Evolutionary conservation across 306 rosid genomes (phyloP).

Genomic region (Arachis hypogaea): DNA sequence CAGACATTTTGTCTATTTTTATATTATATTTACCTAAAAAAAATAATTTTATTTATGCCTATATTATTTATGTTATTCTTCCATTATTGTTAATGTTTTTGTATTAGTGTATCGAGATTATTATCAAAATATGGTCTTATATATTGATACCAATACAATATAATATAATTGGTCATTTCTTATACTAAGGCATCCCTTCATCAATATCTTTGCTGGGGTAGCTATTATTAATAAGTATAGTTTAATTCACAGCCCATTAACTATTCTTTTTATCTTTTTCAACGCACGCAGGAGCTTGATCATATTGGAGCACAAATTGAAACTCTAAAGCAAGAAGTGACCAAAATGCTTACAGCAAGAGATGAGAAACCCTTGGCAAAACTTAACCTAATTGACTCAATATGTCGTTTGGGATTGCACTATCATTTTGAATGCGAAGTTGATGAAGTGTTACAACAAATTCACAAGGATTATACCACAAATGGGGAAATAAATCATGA

Average conservation of each 20-base stretch:
- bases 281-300: slow-evolving; percentile 24
- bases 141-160: not conserved
- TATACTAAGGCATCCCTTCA: not conserved
- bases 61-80: too few species aligned
- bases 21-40: too few species aligned
- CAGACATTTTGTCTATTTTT: too few species aligned
- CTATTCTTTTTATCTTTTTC: too few species aligned
- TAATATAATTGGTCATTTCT: not conserved
- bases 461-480: slow-evolving; percentile 8
- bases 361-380: slow-evolving; percentile 1
- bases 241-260: too few species aligned
- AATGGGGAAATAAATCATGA: not conserved
- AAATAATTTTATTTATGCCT: too few species aligned
- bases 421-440: slow-evolving; percentile 51
- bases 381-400: slow-evolving; percentile 44
- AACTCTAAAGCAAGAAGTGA: slow-evolving; percentile 42
- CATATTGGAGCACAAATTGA: not conserved
- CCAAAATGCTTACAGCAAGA: slow-evolving; percentile 26
- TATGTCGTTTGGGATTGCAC: slow-evolving; percentile 50
- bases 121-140: too few species aligned
- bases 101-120: too few species aligned
- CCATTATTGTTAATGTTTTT: too few species aligned
- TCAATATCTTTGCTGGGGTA: not conserved
- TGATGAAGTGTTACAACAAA: slow-evolving; percentile 26
- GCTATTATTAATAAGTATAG: too few species aligned